Conservation (phyloP, 2,329 filamentous ascomycete species). For the Coleophoma eucalyptorum region DNA sequence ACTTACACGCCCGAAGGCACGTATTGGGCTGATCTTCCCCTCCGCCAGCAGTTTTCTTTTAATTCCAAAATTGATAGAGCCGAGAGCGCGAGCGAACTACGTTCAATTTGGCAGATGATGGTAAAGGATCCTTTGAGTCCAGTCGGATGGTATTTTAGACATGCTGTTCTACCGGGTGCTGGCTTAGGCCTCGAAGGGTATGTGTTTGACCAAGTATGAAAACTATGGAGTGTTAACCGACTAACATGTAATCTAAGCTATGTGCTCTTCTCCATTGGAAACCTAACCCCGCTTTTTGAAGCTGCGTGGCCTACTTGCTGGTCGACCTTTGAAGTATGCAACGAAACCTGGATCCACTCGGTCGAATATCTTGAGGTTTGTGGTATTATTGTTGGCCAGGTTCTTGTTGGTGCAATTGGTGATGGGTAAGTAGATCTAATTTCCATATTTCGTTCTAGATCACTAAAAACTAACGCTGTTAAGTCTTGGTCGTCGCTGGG, state of each 20-base stretch:
- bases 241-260: conserved; percentile 58
- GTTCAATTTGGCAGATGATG: conserved; percentile 69
- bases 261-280: conserved; percentile 95
- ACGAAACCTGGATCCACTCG: conserved; percentile 74
- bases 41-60: conserved; percentile 68
- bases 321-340: conserved; percentile 55
- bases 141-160: conserved; percentile 80
- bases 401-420: conserved; percentile 77
- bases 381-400: conserved; percentile 93
- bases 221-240: too few relatives aligned
- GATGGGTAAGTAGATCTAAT: conserved; percentile 37
- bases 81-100: conserved; percentile 67
- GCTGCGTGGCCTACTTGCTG: conserved; percentile 77
- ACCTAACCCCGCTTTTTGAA: conserved; percentile 78
- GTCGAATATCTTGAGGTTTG: conserved; percentile 90
- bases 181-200: conserved; percentile 85
- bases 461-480: too few relatives aligned
- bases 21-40: conserved; percentile 89
- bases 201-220: conserved; percentile 13
- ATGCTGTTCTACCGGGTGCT: conserved; percentile 88
- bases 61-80: conserved; percentile 68
- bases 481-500: conserved; percentile 83
- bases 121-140: conserved; percentile 84
- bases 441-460: too few relatives aligned
- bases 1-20: conserved; percentile 76